These are phyloP conservation scores for Casuarina glauca DNA, from an alignment of 306 rosid genomes.

Conservation along the genomic window DNA sequence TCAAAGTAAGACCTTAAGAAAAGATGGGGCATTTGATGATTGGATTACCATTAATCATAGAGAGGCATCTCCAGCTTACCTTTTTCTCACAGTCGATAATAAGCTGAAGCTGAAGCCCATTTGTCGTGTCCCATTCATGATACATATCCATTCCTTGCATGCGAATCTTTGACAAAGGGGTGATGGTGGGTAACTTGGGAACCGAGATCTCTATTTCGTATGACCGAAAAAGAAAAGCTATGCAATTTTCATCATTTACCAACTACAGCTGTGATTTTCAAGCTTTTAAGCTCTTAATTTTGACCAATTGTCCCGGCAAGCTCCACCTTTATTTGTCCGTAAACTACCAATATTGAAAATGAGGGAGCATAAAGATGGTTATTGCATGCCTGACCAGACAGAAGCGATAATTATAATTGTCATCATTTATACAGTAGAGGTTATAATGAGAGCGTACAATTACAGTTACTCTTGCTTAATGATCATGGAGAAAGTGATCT, in stretches of 20 bases:
- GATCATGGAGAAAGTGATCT: background rate
- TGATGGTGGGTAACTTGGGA: slow-evolving; percentile 36
- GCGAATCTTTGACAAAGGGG: slow-evolving; percentile 62
- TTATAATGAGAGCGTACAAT: background rate
- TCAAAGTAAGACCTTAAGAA: slow-evolving; percentile 29
- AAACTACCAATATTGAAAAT: slow-evolving; percentile 16
- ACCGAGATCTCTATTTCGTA: slow-evolving; percentile 22
- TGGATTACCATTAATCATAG: slow-evolving; percentile 42
- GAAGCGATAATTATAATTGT: slow-evolving; percentile 1
- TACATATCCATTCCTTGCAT: slow-evolving; percentile 50
- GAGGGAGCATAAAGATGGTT: background rate
- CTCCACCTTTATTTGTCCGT: slow-evolving; percentile 13
- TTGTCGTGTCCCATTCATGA: slow-evolving; percentile 52
- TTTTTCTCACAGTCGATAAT: slow-evolving; percentile 33
- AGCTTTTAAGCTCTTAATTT: slow-evolving; percentile 25
- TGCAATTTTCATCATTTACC: slow-evolving; percentile 37
- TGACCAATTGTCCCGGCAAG: slow-evolving; percentile 31
- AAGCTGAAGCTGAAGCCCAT: slow-evolving; percentile 43
- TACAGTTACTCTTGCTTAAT: background rate
- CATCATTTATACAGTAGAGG: background rate
- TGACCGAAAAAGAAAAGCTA: background rate
- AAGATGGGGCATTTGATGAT: slow-evolving; percentile 39
- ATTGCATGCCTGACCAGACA: slow-evolving; percentile 8
- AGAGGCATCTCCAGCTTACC: slow-evolving; percentile 25
- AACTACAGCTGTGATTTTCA: slow-evolving; percentile 33